Evolutionary conservation across 139 green algal species (phyloP).

Genomic region (Micractinium conductrix): DNA sequence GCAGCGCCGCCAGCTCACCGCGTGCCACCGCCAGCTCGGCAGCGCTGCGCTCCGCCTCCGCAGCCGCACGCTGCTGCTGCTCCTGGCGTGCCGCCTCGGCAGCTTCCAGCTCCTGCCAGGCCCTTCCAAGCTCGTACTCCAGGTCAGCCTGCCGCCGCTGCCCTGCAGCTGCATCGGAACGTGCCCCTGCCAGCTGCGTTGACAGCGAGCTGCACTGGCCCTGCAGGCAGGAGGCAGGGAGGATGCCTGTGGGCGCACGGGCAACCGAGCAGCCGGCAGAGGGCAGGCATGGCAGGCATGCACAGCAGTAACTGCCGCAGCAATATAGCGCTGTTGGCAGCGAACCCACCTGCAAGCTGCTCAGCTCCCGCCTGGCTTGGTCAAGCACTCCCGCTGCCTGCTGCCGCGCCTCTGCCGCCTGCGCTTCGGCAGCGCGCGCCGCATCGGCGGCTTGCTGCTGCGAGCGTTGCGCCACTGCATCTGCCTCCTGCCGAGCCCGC

Average conservation of each 20-base stretch:
- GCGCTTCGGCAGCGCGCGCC: background rate
- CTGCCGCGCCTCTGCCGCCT: background rate
- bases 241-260: no score
- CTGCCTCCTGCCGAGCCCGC: slow-evolving; percentile 14
- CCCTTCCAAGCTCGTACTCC: slow-evolving; percentile 28
- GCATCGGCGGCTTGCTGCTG: slow-evolving; percentile 1
- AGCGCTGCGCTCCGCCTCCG: background rate
- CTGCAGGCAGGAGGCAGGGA: background rate
- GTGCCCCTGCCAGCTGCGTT: background rate
- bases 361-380: background rate
- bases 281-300: no score
- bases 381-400: background rate
- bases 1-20: background rate
- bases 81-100: slow-evolving; percentile 46
- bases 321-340: no score
- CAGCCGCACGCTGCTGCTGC: slow-evolving; percentile 32
- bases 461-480: background rate
- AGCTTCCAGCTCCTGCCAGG: slow-evolving; percentile 61
- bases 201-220: background rate
- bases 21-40: background rate
- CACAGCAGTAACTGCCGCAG: background rate
- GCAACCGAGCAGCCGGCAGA: no score
- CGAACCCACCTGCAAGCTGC: background rate
- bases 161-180: background rate
- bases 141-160: slow-evolving; percentile 45